Evolutionary conservation across 495 filamentous ascomycete genomes (phyloP).

Genomic region (Penicillium waksmanii): DNA sequence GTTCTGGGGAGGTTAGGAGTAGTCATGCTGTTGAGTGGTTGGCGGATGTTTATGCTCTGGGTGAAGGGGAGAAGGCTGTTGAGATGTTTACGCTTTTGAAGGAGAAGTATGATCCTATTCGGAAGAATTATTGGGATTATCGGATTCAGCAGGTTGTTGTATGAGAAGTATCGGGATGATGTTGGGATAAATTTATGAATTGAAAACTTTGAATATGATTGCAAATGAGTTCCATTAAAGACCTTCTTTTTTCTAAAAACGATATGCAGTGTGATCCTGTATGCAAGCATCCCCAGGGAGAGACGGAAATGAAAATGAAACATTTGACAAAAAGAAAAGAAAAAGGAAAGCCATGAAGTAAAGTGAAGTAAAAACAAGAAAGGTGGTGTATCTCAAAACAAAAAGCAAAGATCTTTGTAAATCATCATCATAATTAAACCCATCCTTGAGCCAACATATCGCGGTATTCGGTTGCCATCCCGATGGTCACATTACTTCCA

Average conservation of each 20-base stretch:
- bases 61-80: slow-evolving; percentile 43
- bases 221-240: neutral
- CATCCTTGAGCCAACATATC: slow-evolving; percentile 49
- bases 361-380: slow-evolving; percentile 13
- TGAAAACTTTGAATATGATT: neutral
- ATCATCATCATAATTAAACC: slow-evolving; percentile 28
- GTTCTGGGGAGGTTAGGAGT: slow-evolving; percentile 56
- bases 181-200: neutral
- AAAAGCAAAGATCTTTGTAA: slow-evolving; percentile 5
- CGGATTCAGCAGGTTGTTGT: slow-evolving; percentile 46
- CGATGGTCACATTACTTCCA: slow-evolving; percentile 72
- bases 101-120: slow-evolving; percentile 86
- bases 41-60: slow-evolving; percentile 76
- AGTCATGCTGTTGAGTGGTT: slow-evolving; percentile 90
- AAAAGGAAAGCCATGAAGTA: slow-evolving; percentile 1
- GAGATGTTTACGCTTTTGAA: slow-evolving; percentile 72
- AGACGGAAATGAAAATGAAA: slow-evolving; percentile 8
- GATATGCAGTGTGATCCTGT: slow-evolving; percentile 7
- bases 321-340: neutral
- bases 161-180: slow-evolving; percentile 6
- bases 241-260: slow-evolving; percentile 14
- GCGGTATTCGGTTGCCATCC: slow-evolving; percentile 66
- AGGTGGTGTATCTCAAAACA: slow-evolving; percentile 15
- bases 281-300: slow-evolving; percentile 5
- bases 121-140: slow-evolving; percentile 92